Evolutionary conservation across 768 basidiomycete genomes (phyloP).

Genomic region (Suillus luteus): DNA sequence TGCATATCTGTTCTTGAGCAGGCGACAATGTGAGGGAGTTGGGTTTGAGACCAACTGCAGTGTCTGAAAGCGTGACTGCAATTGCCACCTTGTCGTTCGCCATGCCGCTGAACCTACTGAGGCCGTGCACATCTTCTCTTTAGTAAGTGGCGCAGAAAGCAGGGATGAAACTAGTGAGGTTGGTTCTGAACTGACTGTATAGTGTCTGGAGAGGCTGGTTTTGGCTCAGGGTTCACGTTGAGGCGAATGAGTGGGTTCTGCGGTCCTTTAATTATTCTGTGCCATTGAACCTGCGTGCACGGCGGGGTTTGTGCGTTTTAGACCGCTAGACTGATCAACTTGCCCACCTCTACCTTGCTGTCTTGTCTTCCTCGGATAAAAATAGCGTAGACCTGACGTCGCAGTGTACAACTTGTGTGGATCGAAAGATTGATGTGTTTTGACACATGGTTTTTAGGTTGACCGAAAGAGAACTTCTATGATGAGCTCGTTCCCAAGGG

Average conservation of each 20-base stretch:
- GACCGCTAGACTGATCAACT: neutral
- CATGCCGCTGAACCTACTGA: neutral
- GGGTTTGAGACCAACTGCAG: neutral
- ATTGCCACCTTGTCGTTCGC: neutral
- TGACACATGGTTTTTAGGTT: constrained; percentile 3
- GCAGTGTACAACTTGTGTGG: neutral
- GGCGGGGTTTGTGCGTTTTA: constrained; percentile 4
- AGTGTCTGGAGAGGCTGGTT: neutral
- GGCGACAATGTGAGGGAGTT: neutral
- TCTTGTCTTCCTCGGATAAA: neutral
- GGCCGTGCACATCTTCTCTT: constrained; percentile 5
- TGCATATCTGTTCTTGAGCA: constrained; percentile 8
- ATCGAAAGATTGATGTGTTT: constrained; percentile 4
- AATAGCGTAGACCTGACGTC: neutral
- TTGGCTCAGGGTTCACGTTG: neutral
- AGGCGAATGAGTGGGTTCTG: neutral
- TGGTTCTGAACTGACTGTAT: neutral
- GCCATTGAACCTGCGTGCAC: neutral
- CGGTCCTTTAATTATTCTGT: neutral
- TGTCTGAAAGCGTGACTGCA: neutral
- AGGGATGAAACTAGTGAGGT: neutral
- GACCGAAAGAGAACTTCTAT: too few relatives aligned
- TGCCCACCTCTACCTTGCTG: neutral
- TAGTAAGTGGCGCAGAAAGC: neutral
- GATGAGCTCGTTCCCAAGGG: neutral